Percentiles rank a stretch among this genome's conserved stretches.
Evolutionary conservation across 2,329 filamentous ascomycete species (phyloP).

Genomic region (Neonectria faginata): DNA sequence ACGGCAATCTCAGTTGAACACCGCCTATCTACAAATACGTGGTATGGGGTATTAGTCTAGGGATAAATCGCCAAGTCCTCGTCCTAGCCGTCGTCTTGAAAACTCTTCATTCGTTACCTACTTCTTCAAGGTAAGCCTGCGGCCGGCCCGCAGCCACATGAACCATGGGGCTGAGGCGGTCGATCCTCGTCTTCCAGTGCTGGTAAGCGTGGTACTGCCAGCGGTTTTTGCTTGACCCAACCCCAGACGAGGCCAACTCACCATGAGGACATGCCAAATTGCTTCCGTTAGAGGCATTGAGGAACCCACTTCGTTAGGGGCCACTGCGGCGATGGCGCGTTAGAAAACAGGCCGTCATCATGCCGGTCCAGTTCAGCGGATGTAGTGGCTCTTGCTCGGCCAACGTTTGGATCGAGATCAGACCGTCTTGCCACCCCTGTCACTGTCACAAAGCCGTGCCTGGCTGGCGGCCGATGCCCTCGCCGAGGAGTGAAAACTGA

Average conservation of each 20-base stretch:
- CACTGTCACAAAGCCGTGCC: slow-evolving; percentile 22
- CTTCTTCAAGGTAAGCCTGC: slow-evolving; percentile 1
- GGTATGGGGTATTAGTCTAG: neutral
- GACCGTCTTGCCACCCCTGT: slow-evolving; percentile 35
- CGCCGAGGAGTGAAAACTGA: slow-evolving; percentile 16
- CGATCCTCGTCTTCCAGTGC: slow-evolving; percentile 22
- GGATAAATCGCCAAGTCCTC: neutral
- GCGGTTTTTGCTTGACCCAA: slow-evolving; percentile 8
- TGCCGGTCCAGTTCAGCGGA: slow-evolving; percentile 18
- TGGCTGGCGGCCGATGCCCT: slow-evolving; percentile 28
- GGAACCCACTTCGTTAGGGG: slow-evolving; percentile 24
- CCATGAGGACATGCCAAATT: slow-evolving; percentile 24
- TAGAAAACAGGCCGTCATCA: slow-evolving; percentile 17
- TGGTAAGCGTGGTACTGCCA: slow-evolving; percentile 20
- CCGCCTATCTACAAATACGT: slow-evolving; percentile 1
- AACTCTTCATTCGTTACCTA: slow-evolving; percentile 13
- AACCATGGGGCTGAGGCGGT: slow-evolving; percentile 10
- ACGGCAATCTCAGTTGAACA: slow-evolving; percentile 1
- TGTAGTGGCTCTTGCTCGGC: slow-evolving; percentile 16
- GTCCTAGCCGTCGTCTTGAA: slow-evolving; percentile 6
- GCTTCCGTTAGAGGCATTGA: slow-evolving; percentile 13
- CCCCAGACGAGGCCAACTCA: slow-evolving; percentile 37
- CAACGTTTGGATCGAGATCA: slow-evolving; percentile 30
- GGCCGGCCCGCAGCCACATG: neutral
- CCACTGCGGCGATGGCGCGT: slow-evolving; percentile 24